phyloP scores from a whole-genome alignment of 768 basidiomycete genomes.

The Lactarius psammicola region DNA sequence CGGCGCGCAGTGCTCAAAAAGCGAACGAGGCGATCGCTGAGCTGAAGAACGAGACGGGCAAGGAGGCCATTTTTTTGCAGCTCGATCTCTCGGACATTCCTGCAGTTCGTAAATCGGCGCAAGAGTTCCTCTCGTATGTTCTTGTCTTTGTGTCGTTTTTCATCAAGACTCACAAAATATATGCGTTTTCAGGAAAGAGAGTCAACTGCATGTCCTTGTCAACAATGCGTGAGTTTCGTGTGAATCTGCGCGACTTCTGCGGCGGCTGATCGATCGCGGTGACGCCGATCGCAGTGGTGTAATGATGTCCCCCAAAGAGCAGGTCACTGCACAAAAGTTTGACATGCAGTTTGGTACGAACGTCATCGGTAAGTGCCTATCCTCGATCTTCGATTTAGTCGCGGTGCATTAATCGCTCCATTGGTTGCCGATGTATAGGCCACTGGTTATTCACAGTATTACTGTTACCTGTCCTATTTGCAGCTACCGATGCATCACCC shows the following conservation, averaged over 20 bases:
- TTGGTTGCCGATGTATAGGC: conserved; percentile 37
- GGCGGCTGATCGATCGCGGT: neutral
- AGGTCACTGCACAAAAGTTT: conserved; percentile 47
- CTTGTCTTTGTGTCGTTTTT: conserved; percentile 29
- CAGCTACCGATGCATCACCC: conserved; percentile 39
- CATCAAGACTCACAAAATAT: neutral
- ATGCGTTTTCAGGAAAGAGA: conserved; percentile 40
- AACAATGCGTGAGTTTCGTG: too few relatives aligned
- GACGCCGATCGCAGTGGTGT: conserved; percentile 42
- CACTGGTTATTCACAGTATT: conserved; percentile 59
- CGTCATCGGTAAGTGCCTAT: conserved; percentile 42
- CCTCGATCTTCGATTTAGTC: neutral
- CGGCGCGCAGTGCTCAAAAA: too few relatives aligned
- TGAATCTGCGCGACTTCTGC: conserved; percentile 28
- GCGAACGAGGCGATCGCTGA: too few relatives aligned
- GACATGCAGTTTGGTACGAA: conserved; percentile 59
- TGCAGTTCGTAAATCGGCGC: conserved; percentile 38
- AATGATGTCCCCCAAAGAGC: conserved; percentile 43
- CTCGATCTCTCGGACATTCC: conserved; percentile 45
- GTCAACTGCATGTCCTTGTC: conserved; percentile 46
- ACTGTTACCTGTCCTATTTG: conserved; percentile 48
- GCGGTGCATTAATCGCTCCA: neutral
- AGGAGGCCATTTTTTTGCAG: conserved; percentile 43
- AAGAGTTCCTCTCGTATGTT: conserved; percentile 36
- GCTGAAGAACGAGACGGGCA: conserved; percentile 47